Evolutionary conservation across 192 early-diverging fungal species (phyloP).

Genomic region (Globomyces pollinis-pini): DNA sequence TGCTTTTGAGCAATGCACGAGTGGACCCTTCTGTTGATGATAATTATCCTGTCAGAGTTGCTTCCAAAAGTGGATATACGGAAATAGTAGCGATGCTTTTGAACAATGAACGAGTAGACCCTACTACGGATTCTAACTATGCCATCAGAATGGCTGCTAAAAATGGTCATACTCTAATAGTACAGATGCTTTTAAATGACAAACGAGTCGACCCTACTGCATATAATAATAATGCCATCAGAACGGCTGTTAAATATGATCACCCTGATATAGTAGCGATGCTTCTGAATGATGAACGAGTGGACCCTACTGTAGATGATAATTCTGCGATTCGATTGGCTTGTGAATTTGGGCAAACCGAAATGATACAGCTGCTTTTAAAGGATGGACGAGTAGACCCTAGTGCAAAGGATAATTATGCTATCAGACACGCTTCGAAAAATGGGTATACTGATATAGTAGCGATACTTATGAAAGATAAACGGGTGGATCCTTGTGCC

Average conservation of each 20-base stretch:
- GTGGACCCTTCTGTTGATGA: background rate
- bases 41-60: background rate
- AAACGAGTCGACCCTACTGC: background rate
- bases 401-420: background rate
- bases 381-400: background rate
- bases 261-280: background rate
- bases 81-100: background rate
- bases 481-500: background rate
- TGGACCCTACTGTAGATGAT: background rate
- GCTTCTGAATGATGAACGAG: background rate
- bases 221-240: background rate
- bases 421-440: background rate
- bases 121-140: background rate
- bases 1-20: background rate
- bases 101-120: background rate
- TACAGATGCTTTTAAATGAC: background rate
- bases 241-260: background rate
- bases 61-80: background rate
- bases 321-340: background rate
- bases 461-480: background rate
- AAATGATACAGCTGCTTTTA: background rate
- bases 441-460: background rate
- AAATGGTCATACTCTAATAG: too few relatives aligned
- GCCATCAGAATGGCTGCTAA: too few relatives aligned
- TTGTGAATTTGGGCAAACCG: too few relatives aligned